Percentiles rank a stretch among this genome's conserved stretches.
Conservation (phyloP, 108 stramenopile species). For the Epipyxis sp. region DNA sequence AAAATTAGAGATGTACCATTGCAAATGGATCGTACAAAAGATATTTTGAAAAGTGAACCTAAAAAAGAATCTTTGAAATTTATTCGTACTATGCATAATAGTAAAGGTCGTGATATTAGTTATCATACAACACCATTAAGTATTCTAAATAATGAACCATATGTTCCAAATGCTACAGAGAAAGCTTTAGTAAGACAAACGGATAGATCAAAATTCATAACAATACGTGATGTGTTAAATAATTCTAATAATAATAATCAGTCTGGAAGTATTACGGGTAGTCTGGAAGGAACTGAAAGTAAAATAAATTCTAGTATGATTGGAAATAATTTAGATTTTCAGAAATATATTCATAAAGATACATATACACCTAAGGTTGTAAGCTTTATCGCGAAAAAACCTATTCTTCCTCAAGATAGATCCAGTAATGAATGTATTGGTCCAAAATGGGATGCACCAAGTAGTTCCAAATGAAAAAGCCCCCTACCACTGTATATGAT, state of each 20-base stretch:
- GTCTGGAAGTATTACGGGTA: background rate
- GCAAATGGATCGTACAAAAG: constrained; percentile 40
- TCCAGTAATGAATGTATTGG: background rate
- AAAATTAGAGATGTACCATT: constrained; percentile 45
- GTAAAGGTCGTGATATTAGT: background rate
- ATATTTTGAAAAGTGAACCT: constrained; percentile 21
- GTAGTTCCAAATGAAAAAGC: constrained; percentile 6
- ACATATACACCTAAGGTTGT: background rate
- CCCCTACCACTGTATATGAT: too few relatives aligned
- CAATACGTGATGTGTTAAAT: background rate
- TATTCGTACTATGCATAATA: background rate
- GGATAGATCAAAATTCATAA: constrained; percentile 17
- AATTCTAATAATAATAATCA: background rate
- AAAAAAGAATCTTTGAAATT: background rate
- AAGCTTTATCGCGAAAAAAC: constrained; percentile 7
- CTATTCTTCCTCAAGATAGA: background rate
- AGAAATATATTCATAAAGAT: background rate
- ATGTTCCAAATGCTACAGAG: constrained; percentile 11
- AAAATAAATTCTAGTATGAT: background rate
- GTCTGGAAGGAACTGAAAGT: background rate
- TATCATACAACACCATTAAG: constrained; percentile 10
- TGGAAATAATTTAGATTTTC: background rate
- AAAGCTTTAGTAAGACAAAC: background rate
- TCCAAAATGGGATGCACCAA: background rate
- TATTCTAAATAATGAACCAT: background rate